Base-by-base conservation (phyloP, 768 basidiomycete genomes). In the Dentipellis sp. region DNA sequence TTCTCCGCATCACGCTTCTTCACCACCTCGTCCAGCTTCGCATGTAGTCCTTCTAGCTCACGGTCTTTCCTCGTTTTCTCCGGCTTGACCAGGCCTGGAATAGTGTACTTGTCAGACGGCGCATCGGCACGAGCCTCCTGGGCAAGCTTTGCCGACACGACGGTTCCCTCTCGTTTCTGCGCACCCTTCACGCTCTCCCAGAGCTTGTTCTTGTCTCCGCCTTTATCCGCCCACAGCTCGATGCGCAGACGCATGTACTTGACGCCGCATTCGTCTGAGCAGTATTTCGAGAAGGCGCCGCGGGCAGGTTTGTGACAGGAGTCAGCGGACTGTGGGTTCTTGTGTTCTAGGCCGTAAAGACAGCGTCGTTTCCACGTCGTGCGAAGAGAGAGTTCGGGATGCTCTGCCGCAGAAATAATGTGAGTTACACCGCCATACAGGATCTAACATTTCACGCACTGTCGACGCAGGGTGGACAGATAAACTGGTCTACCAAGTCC, bases 401-500 rank as follows among this genome's bases (percentile, higher is more conserved):
- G 74, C 65, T 76, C 87, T 90, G 62, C 40, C 49, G 61, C 37
- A 45, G n/a, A n/a, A 34, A 10, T 62, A 48, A 36, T 17, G 58
- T 50, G 51, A 60, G 56, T 29, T 3, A 63, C 61, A 8, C 34
- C n/a, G 4, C 6, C 4, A 22, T 16, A 8, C 2, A 12, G 17
- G 10, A 9, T 17, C 46, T n/a, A 52, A 34, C 19, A 29, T 50
- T 21, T 29, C 21, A 78, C 90, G 38, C 61, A 94, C 93, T 82
- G 55, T 78, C 74, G 19, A 85, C 72, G 66, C 93, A 95, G 4
- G 75, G 73, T 1, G 92, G 91, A 68, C 93, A 97, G 53, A 92
- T 82, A 69, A 95, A 95, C 67, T 89, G 87, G 72, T 95, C 94
- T 36, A 97, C 88, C 14, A 97, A 81, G 62, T 94, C 90, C 37